Base-by-base conservation (phyloP, 163 green algal species). In the Volvox carteri region DNA sequence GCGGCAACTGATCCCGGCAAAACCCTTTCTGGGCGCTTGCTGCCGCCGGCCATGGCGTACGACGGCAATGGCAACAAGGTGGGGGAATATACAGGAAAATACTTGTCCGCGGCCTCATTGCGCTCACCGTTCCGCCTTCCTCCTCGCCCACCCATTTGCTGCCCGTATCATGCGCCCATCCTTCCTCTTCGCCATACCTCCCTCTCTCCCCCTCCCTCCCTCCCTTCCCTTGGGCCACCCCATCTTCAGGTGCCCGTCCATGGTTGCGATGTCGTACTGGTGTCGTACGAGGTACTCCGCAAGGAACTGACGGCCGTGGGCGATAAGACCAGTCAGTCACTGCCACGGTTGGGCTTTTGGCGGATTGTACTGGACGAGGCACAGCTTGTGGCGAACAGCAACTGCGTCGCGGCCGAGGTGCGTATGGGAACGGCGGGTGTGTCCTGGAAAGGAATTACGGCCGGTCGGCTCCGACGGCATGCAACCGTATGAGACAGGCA, bases 361-460 rank as follows among this genome's bases (percentile, higher is more conserved):
- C 73, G 94, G 78, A 78, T 96, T 67, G 46, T 92, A 86, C 92
- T 96, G 88, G 94, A 96, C 48, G 94, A 96, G 91, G 94, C 94
- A 0, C 94, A 96, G 92, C 85, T 95, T 73, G 91, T 96, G 60
- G 92, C 94, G 35, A 92, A 93, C 87, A 91, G 84, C 80, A 93
- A 86, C 80, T 90, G 62, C 30, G 91, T 94, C 19, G 93, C 93
- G 16, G 94, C 94, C 0, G 54, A 85, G 78, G 78, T 84, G 35
- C n/a, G n/a, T n/a, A n/a, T n/a, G n/a, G n/a, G n/a, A n/a, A n/a
- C n/a, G n/a, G n/a, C n/a, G n/a, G n/a, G n/a, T n/a, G n/a, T n/a
- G n/a, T n/a, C n/a, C n/a, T n/a, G n/a, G n/a, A n/a, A n/a, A n/a
- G n/a, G n/a, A n/a, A n/a, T n/a, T n/a, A n/a, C n/a, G n/a, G n/a